Base-by-base conservation (phyloP, 106 monocot species). In the Chionographis japonica region DNA sequence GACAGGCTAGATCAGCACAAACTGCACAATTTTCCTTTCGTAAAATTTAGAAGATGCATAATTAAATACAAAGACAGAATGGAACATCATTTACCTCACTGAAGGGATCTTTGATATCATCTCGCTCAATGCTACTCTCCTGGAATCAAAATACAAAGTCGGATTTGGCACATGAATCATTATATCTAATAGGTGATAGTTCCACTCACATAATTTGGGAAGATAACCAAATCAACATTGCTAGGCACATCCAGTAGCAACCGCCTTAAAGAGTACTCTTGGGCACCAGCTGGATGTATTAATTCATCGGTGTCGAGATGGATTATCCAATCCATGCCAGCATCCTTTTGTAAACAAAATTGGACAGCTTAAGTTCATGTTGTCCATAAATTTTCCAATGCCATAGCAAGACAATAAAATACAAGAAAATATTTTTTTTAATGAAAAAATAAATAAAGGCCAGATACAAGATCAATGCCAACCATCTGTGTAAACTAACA, bases 261-360 rank as follows among this genome's bases (percentile, higher is more conserved):
- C 53, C 76, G 65, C 72, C 80, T 77, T 64, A 97, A 78, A 37
- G 97, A 97, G 72, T 97, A 97, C 46, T 90, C 97, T 54, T 50
- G 69, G 18, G 89, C 82, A 60, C 92, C 97, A 35, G 89, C 92
- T 63, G 97, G 97, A 83, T 97, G 82, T 36, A 97, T 56, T 40
- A 97, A 72, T 61, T 97, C 97, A 78, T 97, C 97, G 68, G 92
- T 97, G 67, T 97, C 97, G 54, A 97, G 79, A 87, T 97, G 97
- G 61, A 97, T 87, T 18, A 97, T 97, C 97, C 97, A 97, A 60
- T 92, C 97, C 78, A 90, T 75, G 50, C 87, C 79, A 74, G 87
- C 74, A 74, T 97, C 82, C 97, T 97, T 62, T 35, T 35, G 36
- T 19, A 19, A 37, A 68, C 9, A 75, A 58, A 58, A 40, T 14